A percentile compares a stretch with the other conserved stretches of the same genome.
Evolutionary conservation across 1,284 basidiomycete species (phyloP).

Genomic region (Marasmius oreades): DNA sequence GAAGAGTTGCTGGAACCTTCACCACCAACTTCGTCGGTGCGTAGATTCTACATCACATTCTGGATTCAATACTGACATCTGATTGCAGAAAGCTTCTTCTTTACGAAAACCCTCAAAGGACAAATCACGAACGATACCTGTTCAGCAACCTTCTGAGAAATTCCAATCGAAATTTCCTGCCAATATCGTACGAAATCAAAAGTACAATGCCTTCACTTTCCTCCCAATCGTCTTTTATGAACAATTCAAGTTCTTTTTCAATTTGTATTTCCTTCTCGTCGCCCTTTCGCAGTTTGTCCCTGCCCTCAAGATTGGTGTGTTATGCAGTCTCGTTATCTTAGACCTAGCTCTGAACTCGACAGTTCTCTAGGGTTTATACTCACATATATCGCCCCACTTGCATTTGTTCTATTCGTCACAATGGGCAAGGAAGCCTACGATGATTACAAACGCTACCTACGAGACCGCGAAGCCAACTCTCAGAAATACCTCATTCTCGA

Average conservation of each 20-base stretch:
- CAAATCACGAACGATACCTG: conserved; percentile 75
- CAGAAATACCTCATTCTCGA: conserved; percentile 85
- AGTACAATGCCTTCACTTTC: conserved; percentile 95
- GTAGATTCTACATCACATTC: not conserved
- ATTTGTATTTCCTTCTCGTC: conserved; percentile 97
- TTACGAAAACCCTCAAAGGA: conserved; percentile 38
- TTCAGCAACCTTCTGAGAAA: conserved; percentile 70
- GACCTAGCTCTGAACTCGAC: conserved; percentile 1
- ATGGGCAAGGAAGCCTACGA: conserved; percentile 99
- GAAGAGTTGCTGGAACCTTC: conserved; percentile 10
- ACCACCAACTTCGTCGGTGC: not conserved
- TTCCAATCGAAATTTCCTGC: conserved; percentile 66
- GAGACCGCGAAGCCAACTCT: conserved; percentile 94
- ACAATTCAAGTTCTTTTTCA: conserved; percentile 99
- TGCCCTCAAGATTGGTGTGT: conserved; percentile 89
- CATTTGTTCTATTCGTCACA: conserved; percentile 91
- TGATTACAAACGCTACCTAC: conserved; percentile 89
- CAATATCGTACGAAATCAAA: conserved; percentile 96
- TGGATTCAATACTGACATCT: not conserved
- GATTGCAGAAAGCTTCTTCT: conserved; percentile 4
- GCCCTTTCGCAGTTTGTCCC: conserved; percentile 96
- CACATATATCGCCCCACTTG: conserved; percentile 95
- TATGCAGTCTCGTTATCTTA: not conserved
- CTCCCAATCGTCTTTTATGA: conserved; percentile 97
- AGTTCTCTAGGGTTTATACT: conserved; percentile 77